Evolutionary conservation across 2,329 filamentous ascomycete genomes (phyloP).

Genomic region (Beauveria pseudobassiana): DNA sequence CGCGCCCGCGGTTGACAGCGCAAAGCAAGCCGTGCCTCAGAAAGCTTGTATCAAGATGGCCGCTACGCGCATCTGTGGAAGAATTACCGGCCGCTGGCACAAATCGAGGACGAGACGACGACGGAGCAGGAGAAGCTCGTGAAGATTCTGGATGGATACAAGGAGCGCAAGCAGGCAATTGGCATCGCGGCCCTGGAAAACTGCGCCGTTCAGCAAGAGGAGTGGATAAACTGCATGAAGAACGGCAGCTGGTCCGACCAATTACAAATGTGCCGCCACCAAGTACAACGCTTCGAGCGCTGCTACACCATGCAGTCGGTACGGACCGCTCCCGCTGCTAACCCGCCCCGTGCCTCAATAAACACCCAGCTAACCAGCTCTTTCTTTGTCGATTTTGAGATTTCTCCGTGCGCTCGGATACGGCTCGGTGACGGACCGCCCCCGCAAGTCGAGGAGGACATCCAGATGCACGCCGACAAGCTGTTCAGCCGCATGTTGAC

Average conservation of each 20-base stretch:
- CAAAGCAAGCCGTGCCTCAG: conserved; percentile 29
- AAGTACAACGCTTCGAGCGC: conserved; percentile 71
- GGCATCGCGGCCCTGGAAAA: conserved; percentile 84
- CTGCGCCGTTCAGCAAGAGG: conserved; percentile 79
- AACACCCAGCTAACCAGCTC: neutral
- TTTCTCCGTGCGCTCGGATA: conserved; percentile 90
- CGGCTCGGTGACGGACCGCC: conserved; percentile 57
- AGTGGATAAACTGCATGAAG: conserved; percentile 75
- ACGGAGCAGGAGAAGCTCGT: conserved; percentile 73
- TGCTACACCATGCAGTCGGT: conserved; percentile 88
- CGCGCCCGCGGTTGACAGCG: conserved; percentile 18
- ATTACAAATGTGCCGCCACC: conserved; percentile 71
- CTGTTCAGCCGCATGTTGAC: conserved; percentile 80
- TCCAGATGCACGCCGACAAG: conserved; percentile 92
- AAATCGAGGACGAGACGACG: conserved; percentile 62
- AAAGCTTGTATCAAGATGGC: conserved; percentile 52
- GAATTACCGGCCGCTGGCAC: conserved; percentile 67
- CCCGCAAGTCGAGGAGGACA: conserved; percentile 70
- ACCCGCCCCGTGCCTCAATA: neutral
- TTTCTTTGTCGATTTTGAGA: conserved; percentile 34
- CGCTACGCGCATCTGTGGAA: conserved; percentile 84
- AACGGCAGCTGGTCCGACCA: conserved; percentile 59
- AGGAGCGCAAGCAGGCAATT: conserved; percentile 71
- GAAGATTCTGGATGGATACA: conserved; percentile 76
- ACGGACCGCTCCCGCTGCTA: conserved; percentile 20